Percentiles rank a stretch among this genome's conserved stretches.
phyloP scores from a whole-genome alignment of 2,329 filamentous ascomycete species.

The Cladosporium phlei region DNA sequence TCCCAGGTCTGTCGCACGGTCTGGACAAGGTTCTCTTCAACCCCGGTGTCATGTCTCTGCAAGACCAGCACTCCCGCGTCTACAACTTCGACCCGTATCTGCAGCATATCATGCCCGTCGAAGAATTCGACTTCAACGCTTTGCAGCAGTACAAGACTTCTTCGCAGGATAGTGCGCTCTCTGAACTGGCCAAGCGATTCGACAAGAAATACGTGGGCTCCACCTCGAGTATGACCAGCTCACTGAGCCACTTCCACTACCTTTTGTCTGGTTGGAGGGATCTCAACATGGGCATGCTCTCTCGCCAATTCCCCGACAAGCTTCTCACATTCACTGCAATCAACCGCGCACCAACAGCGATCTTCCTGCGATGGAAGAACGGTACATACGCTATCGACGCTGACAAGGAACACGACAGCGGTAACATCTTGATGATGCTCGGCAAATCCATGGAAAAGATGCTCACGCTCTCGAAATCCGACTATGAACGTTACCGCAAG shows the following conservation, averaged over 20 bases:
- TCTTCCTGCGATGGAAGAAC: conserved; percentile 77
- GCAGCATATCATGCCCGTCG: conserved; percentile 84
- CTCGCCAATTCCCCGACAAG: conserved; percentile 60
- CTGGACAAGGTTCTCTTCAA: conserved; percentile 94
- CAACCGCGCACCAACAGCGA: conserved; percentile 66
- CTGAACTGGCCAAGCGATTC: conserved; percentile 61
- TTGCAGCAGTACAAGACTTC: conserved; percentile 87
- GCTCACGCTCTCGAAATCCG: conserved; percentile 72
- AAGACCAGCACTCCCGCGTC: conserved; percentile 79
- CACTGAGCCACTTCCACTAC: conserved; percentile 86
- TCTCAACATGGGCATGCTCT: conserved; percentile 63
- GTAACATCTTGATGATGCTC: conserved; percentile 83
- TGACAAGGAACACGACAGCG: conserved; percentile 83
- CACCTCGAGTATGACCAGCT: conserved; percentile 91
- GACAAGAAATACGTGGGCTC: conserved; percentile 84
- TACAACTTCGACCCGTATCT: conserved; percentile 98
- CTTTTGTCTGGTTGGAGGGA: conserved; percentile 78
- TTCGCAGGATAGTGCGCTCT: conserved; percentile 71
- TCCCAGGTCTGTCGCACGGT: conserved; percentile 65
- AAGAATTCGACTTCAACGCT: conserved; percentile 86
- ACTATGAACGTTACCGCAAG: conserved; percentile 80
- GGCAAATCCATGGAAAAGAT: conserved; percentile 97
- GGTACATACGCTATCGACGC: conserved; percentile 92
- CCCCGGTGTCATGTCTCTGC: conserved; percentile 82
- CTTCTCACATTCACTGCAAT: conserved; percentile 67